These are phyloP conservation scores for Penicillium goetzii DNA, from an alignment of 495 filamentous ascomycete species.

Conservation along the genomic window DNA sequence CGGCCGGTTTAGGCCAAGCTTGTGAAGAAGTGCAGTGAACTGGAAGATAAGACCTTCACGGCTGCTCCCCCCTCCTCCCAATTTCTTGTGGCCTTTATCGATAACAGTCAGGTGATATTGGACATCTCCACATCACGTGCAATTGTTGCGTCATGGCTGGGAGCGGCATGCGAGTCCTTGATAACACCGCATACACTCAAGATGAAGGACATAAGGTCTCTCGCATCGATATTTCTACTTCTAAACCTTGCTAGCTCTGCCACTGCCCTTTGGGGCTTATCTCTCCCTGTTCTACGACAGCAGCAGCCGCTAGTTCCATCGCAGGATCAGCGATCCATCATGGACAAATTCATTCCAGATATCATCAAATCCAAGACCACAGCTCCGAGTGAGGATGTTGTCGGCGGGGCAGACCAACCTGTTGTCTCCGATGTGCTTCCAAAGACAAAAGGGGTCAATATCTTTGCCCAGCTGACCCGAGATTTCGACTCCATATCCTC, in stretches of 20 bases:
- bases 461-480: constrained; percentile 84
- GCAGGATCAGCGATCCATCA: constrained; percentile 37
- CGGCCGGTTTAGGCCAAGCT: constrained; percentile 20
- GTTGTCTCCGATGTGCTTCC: constrained; percentile 88
- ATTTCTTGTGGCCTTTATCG: constrained; percentile 33
- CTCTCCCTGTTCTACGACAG: constrained; percentile 10
- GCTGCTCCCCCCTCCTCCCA: constrained; percentile 23
- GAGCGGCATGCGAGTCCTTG: constrained; percentile 16
- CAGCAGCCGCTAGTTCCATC: constrained; percentile 21
- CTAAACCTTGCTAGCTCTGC: constrained; percentile 14
- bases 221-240: constrained; percentile 22
- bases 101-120: constrained; percentile 32
- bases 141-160: constrained; percentile 31
- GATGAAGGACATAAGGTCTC: constrained; percentile 23
- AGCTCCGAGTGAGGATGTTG: constrained; percentile 28
- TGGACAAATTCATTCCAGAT: constrained; percentile 35
- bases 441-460: constrained; percentile 77
- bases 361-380: constrained; percentile 44
- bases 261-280: constrained; percentile 25
- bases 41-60: constrained; percentile 9
- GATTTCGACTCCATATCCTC: constrained; percentile 73
- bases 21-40: constrained; percentile 12
- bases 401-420: constrained; percentile 33
- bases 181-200: constrained; percentile 16
- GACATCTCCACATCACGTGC: constrained; percentile 30